These are phyloP conservation scores for Ramaria sp. DNA, from an alignment of 768 basidiomycete genomes.

Conservation along the genomic window DNA sequence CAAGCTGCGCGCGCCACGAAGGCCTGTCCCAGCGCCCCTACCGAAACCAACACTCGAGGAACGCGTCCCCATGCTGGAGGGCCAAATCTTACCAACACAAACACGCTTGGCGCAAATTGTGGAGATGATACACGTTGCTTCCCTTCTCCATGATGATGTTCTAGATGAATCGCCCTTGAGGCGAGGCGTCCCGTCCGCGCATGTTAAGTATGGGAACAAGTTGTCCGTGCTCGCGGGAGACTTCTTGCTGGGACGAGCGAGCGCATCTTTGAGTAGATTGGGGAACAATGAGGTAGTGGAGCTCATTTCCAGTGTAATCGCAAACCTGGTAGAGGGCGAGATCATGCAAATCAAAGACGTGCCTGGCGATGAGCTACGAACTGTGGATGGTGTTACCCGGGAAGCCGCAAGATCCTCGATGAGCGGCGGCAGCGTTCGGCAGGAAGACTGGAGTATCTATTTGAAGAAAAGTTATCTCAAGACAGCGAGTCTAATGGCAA, in stretches of 20 bases:
- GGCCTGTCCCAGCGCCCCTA: slow-evolving; percentile 25
- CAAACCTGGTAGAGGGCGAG: slow-evolving; percentile 95
- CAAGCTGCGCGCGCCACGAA: slow-evolving; percentile 40
- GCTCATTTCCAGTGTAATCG: slow-evolving; percentile 81
- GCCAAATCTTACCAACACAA: slow-evolving; percentile 72
- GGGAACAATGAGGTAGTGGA: slow-evolving; percentile 89
- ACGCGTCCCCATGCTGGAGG: slow-evolving; percentile 20
- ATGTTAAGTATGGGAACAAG: slow-evolving; percentile 82
- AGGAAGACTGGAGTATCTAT: slow-evolving; percentile 64
- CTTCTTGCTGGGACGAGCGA: slow-evolving; percentile 87
- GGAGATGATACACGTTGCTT: slow-evolving; percentile 97
- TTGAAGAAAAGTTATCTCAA: slow-evolving; percentile 90
- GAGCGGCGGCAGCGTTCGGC: slow-evolving; percentile 19
- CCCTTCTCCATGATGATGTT: slow-evolving; percentile 86
- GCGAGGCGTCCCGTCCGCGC: slow-evolving; percentile 56
- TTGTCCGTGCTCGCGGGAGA: slow-evolving; percentile 90
- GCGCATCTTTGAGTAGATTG: slow-evolving; percentile 75
- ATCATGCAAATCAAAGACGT: slow-evolving; percentile 66
- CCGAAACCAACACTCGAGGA: slow-evolving; percentile 21
- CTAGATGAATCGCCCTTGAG: slow-evolving; percentile 66
- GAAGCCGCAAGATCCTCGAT: slow-evolving; percentile 11
- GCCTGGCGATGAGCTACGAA: slow-evolving; percentile 28
- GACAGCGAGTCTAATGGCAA: slow-evolving; percentile 86
- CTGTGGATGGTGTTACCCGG: not conserved
- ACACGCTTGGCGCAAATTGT: slow-evolving; percentile 88